A percentile compares a stretch with the other conserved stretches of the same genome.
Evolutionary conservation across 2,329 filamentous ascomycete genomes (phyloP).

Genomic region (Aspergillus arachidicola): DNA sequence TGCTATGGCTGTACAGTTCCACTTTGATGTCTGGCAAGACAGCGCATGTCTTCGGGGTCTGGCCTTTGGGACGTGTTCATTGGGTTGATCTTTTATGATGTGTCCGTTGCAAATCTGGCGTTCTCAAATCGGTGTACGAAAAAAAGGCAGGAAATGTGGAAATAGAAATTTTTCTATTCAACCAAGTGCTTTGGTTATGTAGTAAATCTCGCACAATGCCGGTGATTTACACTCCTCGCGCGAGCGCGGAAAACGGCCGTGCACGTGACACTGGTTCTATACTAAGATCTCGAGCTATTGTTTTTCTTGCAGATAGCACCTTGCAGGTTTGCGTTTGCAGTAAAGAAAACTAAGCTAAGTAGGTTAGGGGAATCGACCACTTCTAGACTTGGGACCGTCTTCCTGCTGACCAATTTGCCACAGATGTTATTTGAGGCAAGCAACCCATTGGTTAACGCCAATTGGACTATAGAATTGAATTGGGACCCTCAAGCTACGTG

Average conservation of each 20-base stretch:
- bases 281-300: background rate
- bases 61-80: conserved; percentile 38
- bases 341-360: too few relatives aligned
- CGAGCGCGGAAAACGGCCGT: background rate
- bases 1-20: conserved; percentile 41
- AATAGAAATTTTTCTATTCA: conserved; percentile 21
- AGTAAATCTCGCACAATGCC: background rate
- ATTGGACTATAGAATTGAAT: background rate
- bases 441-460: background rate
- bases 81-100: conserved; percentile 36
- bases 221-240: background rate
- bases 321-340: background rate
- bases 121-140: conserved; percentile 44
- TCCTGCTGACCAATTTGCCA: background rate
- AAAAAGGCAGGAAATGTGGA: conserved; percentile 39
- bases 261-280: background rate
- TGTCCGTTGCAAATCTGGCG: conserved; percentile 42
- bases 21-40: conserved; percentile 38
- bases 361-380: background rate
- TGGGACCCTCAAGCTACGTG: background rate
- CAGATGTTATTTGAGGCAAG: background rate
- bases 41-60: conserved; percentile 43
- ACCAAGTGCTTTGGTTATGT: background rate
- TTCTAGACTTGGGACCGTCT: background rate
- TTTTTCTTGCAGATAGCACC: background rate